phyloP scores from a whole-genome alignment of 768 basidiomycete species.

The Sarcodon aspratus region DNA sequence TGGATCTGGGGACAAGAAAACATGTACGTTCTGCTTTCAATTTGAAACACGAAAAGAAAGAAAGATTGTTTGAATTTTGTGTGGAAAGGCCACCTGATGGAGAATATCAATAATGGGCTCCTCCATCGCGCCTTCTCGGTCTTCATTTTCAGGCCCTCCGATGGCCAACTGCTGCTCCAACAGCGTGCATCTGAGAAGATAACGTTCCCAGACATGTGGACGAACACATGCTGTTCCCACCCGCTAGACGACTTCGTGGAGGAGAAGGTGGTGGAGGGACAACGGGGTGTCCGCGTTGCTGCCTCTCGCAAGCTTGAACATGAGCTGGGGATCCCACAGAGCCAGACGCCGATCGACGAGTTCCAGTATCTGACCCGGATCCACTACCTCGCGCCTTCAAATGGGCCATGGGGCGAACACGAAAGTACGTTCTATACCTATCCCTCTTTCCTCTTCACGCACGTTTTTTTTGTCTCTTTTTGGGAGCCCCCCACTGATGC shows the following conservation, averaged over 20 bases:
- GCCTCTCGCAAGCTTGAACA: slow-evolving; percentile 93
- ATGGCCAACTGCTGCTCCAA: slow-evolving; percentile 89
- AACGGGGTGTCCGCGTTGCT: slow-evolving; percentile 81
- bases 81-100: slow-evolving; percentile 84
- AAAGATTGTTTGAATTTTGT: not conserved
- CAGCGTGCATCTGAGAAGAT: slow-evolving; percentile 98
- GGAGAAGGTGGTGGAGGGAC: slow-evolving; percentile 65
- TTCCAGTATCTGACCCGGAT: slow-evolving; percentile 95
- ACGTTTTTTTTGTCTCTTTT: not conserved
- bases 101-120: slow-evolving; percentile 87
- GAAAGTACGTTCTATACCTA: slow-evolving; percentile 52
- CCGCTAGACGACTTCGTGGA: slow-evolving; percentile 86
- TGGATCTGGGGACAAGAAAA: slow-evolving; percentile 91
- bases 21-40: slow-evolving; percentile 44
- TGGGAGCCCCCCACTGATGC: not conserved
- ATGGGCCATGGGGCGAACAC: slow-evolving; percentile 95
- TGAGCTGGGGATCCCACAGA: slow-evolving; percentile 83
- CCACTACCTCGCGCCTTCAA: slow-evolving; percentile 91
- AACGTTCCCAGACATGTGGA: slow-evolving; percentile 99
- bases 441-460: not conserved
- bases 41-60: too few species aligned
- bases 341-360: slow-evolving; percentile 66
- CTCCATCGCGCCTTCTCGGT: slow-evolving; percentile 97
- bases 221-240: slow-evolving; percentile 98
- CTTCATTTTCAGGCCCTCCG: slow-evolving; percentile 89